phyloP scores from a whole-genome alignment of 768 basidiomycete species.

The Boletus coccyginus region DNA sequence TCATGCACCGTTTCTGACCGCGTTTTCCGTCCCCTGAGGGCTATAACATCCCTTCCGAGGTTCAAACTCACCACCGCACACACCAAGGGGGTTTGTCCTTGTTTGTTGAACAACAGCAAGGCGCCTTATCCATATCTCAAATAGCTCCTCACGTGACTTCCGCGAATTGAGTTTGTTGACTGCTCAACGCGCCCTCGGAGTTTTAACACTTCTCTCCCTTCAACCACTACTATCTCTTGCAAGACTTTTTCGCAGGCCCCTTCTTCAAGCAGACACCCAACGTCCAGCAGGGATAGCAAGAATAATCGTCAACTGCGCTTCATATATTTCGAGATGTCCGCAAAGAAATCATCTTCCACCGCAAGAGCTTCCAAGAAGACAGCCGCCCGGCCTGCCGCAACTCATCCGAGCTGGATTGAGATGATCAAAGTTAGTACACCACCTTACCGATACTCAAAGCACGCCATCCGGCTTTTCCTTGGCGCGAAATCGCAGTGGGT shows the following conservation, averaged over 20 bases:
- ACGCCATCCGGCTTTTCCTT: constrained; percentile 14
- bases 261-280: constrained; percentile 12
- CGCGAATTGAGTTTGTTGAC: constrained; percentile 40
- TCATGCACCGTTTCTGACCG: neutral
- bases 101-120: constrained; percentile 9
- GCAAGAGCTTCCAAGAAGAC: constrained; percentile 42
- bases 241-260: constrained; percentile 20
- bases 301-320: constrained; percentile 8
- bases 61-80: constrained; percentile 3
- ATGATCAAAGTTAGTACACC: constrained; percentile 71
- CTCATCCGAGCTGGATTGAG: constrained; percentile 61
- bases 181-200: constrained; percentile 40
- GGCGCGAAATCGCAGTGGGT: constrained; percentile 1
- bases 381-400: constrained; percentile 30
- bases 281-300: constrained; percentile 16
- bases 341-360: constrained; percentile 44
- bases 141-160: constrained; percentile 36
- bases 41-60: constrained; percentile 10
- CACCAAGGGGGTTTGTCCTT: neutral
- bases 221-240: constrained; percentile 48
- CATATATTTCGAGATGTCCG: constrained; percentile 28
- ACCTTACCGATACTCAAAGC: constrained; percentile 7
- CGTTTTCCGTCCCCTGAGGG: constrained; percentile 18
- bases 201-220: constrained; percentile 40
- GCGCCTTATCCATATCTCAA: constrained; percentile 28